Base-by-base conservation (phyloP, 1,139 yeast genomes). In the Taphrina deformans region DNA sequence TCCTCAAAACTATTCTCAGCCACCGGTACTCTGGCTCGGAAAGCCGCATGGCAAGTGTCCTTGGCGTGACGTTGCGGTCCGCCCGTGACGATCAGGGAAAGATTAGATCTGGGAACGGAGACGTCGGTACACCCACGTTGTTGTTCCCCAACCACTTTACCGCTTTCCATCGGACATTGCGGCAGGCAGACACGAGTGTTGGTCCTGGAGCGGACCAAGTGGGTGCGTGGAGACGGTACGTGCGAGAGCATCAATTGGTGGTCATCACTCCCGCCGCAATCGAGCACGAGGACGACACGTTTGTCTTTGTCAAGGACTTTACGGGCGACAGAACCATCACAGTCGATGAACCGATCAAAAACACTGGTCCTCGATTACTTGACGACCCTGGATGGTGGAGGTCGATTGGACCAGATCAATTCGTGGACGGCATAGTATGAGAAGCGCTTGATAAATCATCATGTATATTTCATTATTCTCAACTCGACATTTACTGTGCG, bases 131-230 rank as follows among this genome's bases (percentile, higher is more conserved):
- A 2, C 38, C 58, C 2, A 53, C 26, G 12, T 14, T 53, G 0
- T 26, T 53, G 12, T 53, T 38, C 23, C 58, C 58, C n/a, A 38
- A 6, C 48, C 48, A 35, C 26, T 53, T 38, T 35, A 53, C 14
- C 48, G 48, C 48, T 1, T 38, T 40, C 1, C 45, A 38, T 38
- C 1, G 14, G 10, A 12, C 7, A 12, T 18, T 26, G 21, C 53
- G 35, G 10, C 21, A 38, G 35, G 7, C 24, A 26, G 14, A 33
- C 35, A 14, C 35, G 14, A 10, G 14, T 2, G 5, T 31, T 10
- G 14, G 35, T 14, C 6, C 12, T n/a, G 27, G n/a, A 2, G 26
- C 16, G 16, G 27, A 33, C 21, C 40, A 24, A n/a, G 27, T 21
- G 1, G 26, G 24, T 10, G 10, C n/a, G 14, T 53, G 45, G 46